Percentiles rank a stretch among this genome's conserved stretches.
Evolutionary conservation across 1,139 yeast species (phyloP).

Genomic region (Diutina neorugosa): DNA sequence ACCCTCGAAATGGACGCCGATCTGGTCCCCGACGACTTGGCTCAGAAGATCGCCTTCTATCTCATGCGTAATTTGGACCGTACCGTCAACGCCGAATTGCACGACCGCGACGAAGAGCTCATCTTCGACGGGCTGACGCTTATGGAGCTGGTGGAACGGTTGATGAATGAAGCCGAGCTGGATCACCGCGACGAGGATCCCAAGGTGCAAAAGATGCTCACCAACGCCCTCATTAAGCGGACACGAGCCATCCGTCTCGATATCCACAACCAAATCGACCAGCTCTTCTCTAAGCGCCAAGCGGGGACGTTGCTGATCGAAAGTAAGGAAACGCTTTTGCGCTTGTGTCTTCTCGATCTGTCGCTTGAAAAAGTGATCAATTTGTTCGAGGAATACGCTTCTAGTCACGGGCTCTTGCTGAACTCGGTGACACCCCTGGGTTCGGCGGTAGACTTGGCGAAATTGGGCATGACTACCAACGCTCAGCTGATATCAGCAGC

Average conservation of each 20-base stretch:
- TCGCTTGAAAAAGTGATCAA: slow-evolving; percentile 31
- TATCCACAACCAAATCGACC: slow-evolving; percentile 30
- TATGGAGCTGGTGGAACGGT: slow-evolving; percentile 55
- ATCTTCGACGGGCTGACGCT: slow-evolving; percentile 36
- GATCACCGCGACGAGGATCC: slow-evolving; percentile 21
- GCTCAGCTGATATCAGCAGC: background rate
- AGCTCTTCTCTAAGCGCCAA: slow-evolving; percentile 24
- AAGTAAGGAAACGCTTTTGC: slow-evolving; percentile 30
- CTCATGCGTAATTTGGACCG: slow-evolving; percentile 76
- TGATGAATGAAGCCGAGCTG: slow-evolving; percentile 23
- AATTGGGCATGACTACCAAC: background rate
- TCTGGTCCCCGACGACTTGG: slow-evolving; percentile 53
- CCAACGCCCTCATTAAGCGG: slow-evolving; percentile 20
- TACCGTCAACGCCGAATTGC: slow-evolving; percentile 31
- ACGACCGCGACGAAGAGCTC: slow-evolving; percentile 24
- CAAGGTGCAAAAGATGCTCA: slow-evolving; percentile 19
- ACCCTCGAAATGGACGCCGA: slow-evolving; percentile 67
- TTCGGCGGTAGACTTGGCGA: background rate
- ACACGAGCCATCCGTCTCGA: slow-evolving; percentile 29
- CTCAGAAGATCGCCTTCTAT: slow-evolving; percentile 70
- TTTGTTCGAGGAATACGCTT: slow-evolving; percentile 28
- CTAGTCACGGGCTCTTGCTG: slow-evolving; percentile 5
- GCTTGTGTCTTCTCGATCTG: slow-evolving; percentile 33
- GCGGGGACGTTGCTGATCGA: slow-evolving; percentile 28
- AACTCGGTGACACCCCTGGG: background rate